Base-by-base conservation (phyloP, 1,284 basidiomycete species). In the Sanguinoderma infundibulare region DNA sequence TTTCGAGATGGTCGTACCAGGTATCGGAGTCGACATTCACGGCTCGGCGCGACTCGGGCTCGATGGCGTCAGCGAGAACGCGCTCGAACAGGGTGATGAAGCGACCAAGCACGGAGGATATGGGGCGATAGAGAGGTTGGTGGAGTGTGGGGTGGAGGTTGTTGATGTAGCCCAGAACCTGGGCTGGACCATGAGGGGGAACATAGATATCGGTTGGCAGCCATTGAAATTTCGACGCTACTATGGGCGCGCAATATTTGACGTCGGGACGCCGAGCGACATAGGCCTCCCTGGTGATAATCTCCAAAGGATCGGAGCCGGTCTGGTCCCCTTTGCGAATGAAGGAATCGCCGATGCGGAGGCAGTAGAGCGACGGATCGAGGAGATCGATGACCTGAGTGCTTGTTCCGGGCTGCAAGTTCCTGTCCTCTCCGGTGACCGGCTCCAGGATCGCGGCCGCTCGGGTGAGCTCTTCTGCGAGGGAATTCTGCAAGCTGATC, bases 181-280 rank as follows among this genome's bases (percentile, higher is more conserved):
- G 12, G 36, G 55, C 53, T 7, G 30, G 44, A 1, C 58, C 58
- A 12, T 20, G 6, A 2, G 30, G 36, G 14, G 58, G 50, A 1
- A 60, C 58, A 2, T 24, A 3, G 53, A 55, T 55, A 53, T 60
- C 58, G 58, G n/a, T 60, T 3, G 58, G 58, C 26, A 60, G 53
- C 58, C 58, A 60, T 32, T 60, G 58, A 20, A 55, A 60, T 14
- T 38, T 38, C 9, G 10, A 38, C 38, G 15, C 17, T 14, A n/a
- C 35, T 1, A 4, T 5, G 12, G 17, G 9, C 34, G 8, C n/a
- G n/a, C 20, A n/a, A 50, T 55, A 9, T 15, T 34, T 8, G 54
- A 15, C n/a, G 52, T n/a, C n/a, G n/a, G n/a, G n/a, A n/a, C n/a
- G n/a, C n/a, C n/a, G n/a, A n/a, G n/a, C n/a, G n/a, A n/a, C n/a